Conservation (phyloP, 345 rosid genomes). For the Eutrema yunnanense region DNA sequence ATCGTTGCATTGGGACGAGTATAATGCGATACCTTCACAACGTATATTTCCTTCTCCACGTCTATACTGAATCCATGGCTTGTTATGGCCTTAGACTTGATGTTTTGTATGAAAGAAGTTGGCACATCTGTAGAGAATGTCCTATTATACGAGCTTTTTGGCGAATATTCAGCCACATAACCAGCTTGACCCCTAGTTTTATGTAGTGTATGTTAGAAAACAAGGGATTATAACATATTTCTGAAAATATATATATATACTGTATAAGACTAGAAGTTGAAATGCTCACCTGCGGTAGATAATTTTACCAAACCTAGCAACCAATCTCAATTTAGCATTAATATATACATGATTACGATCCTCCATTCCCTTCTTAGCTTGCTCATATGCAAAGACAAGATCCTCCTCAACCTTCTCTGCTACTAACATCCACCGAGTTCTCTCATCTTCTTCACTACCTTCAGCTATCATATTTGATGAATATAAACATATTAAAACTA, state of each 20-base stretch:
- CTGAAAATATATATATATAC: too few species aligned
- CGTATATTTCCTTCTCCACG: constrained; percentile 38
- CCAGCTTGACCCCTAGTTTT: neutral
- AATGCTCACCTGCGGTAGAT: constrained; percentile 37
- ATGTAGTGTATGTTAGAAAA: neutral
- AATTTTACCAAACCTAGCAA: constrained; percentile 56
- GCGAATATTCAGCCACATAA: constrained; percentile 22
- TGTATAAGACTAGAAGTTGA: neutral
- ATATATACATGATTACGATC: neutral
- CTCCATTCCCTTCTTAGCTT: constrained; percentile 25
- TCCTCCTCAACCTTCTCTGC: constrained; percentile 47
- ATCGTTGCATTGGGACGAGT: constrained; percentile 23
- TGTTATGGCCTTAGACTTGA: constrained; percentile 31
- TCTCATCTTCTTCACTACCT: constrained; percentile 14
- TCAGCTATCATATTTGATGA: constrained; percentile 12
- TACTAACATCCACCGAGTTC: constrained; percentile 35
- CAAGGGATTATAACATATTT: neutral
- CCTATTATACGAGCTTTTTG: constrained; percentile 17
- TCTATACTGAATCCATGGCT: constrained; percentile 32
- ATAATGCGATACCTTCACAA: constrained; percentile 42
- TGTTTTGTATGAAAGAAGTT: constrained; percentile 29
- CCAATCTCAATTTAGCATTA: constrained; percentile 35
- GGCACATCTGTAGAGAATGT: constrained; percentile 36
- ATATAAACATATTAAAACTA: neutral
- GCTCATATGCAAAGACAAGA: constrained; percentile 36